Evolutionary conservation across 495 filamentous ascomycete species (phyloP), one percentile per base, ranked within the genome.

Genomic region (Lasiosphaeriaceae sp.): DNA sequence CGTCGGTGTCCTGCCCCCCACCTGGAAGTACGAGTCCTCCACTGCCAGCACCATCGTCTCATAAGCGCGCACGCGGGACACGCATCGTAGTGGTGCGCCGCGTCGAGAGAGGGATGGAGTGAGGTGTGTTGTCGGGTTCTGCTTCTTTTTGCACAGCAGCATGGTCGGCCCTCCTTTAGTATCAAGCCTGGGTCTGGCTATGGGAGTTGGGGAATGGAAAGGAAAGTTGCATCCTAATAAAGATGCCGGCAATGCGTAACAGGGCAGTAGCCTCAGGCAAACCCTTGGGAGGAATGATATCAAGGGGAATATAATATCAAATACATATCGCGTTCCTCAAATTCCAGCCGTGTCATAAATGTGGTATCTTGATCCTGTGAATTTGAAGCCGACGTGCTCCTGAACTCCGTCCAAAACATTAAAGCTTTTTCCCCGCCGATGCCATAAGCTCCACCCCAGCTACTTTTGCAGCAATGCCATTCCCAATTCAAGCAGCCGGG

Each of bases 1-100:
- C 70, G 92, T 96, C 76, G 92, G 92, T 83, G 93, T 91, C 71
- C 87, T 99, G 53, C 92, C 95, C 65, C 95, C 94, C 58, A 96
- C 91, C 77, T 99, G 94, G 94, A 91, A 90, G 78, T 99, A 97
- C 80, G 89, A 91, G 85, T 83, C 78, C 59, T 78, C 82, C 66
- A 84, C 81, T 57, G 82, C 82, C 70, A 80, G 76, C 76, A 83
- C 82, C 69, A 74, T 83, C 63, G 82, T 89, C 69, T 77, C 85
- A 71, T 89, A 87, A 76, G 60, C 54, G 57, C 35, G 23, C 48
- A 54, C 37, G 23, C 26, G 44, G 50, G 22, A 44, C n/a, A 43
- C 39, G 39, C 39, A 17, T 43, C 12, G 23, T 31, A 55, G 20
- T 34, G 19, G 35, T 29, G 52, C 47, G 54, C 21, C 29, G 54